phyloP scores from a whole-genome alignment of 257 asterid genomes.

The Primulina huaijiensis region DNA sequence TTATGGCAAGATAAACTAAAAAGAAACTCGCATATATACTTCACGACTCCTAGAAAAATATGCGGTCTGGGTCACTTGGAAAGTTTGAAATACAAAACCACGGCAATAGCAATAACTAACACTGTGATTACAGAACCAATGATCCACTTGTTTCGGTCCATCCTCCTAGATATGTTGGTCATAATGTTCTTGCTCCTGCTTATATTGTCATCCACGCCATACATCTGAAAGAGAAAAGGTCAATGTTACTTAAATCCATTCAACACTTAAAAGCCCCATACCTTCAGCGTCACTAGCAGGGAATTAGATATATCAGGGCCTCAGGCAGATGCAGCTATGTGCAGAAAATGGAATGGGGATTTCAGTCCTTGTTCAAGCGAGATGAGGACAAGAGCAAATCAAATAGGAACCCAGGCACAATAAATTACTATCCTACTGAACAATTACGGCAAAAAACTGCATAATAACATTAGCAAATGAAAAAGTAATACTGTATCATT shows the following conservation, averaged over 20 bases:
- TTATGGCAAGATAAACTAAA: neutral
- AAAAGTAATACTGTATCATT: slow-evolving; percentile 53
- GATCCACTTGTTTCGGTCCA: slow-evolving; percentile 69
- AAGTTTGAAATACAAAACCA: slow-evolving; percentile 64
- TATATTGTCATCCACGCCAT: slow-evolving; percentile 69
- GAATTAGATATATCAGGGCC: neutral
- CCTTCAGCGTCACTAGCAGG: neutral
- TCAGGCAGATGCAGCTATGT: neutral
- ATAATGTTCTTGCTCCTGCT: slow-evolving; percentile 59
- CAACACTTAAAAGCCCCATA: neutral
- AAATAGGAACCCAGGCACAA: neutral
- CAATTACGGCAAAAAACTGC: neutral
- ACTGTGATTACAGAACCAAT: slow-evolving; percentile 47
- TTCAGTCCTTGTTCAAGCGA: neutral
- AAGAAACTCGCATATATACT: slow-evolving; percentile 4
- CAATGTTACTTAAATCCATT: neutral
- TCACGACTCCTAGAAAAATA: neutral
- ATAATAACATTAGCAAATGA: neutral
- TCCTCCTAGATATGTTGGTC: slow-evolving; percentile 62
- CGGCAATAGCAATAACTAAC: slow-evolving; percentile 44
- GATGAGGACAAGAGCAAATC: neutral
- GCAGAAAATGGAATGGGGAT: neutral
- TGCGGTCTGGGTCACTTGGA: slow-evolving; percentile 28
- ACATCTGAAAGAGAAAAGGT: slow-evolving; percentile 38
- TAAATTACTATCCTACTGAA: neutral